A percentile compares a stretch with the other conserved stretches of the same genome.
These are phyloP conservation scores for Candolleomyces eurysporus DNA, from an alignment of 768 basidiomycete genomes.

Conservation along the genomic window DNA sequence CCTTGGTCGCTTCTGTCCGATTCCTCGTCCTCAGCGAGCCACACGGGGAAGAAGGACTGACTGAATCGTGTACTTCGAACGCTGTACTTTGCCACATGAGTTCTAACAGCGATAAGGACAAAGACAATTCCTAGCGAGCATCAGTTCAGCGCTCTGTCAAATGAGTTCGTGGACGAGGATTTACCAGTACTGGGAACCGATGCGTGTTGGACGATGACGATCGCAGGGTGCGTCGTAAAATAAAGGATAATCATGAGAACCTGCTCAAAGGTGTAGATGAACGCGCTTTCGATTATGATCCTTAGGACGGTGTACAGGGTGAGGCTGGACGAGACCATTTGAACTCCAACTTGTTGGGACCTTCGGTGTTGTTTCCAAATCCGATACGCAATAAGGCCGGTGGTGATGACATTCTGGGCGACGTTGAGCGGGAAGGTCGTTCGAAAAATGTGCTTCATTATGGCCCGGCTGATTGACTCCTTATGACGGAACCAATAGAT, in stretches of 20 bases:
- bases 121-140: neutral
- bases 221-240: neutral
- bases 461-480: neutral
- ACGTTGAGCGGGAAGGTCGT: neutral
- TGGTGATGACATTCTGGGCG: constrained; percentile 3
- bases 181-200: neutral
- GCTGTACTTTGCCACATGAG: neutral
- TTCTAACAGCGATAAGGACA: constrained; percentile 3
- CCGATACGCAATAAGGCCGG: constrained; percentile 1
- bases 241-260: neutral
- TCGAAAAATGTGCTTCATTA: neutral
- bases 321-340: neutral
- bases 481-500: constrained; percentile 1
- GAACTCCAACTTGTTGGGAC: neutral
- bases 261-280: neutral
- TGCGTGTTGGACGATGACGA: neutral
- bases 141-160: neutral
- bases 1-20: no score
- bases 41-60: no score
- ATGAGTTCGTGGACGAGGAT: neutral
- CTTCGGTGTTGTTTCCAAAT: neutral
- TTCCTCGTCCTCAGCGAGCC: no score
- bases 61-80: no score
- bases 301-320: neutral
- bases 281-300: constrained; percentile 9